phyloP scores from a whole-genome alignment of 2,329 filamentous ascomycete genomes.

The Diaporthe sp. region DNA sequence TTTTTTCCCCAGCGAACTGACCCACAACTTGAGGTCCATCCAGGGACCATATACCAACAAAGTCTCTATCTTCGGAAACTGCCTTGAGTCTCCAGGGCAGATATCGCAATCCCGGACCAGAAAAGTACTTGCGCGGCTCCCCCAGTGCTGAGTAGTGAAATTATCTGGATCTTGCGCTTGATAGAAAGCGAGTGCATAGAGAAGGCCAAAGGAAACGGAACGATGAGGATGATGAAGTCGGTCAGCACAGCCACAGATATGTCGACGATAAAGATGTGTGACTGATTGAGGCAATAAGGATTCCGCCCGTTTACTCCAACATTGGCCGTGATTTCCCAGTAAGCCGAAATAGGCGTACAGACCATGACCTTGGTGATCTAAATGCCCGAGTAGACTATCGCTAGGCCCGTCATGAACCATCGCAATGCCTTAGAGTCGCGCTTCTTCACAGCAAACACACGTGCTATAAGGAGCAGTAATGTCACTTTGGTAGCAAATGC shows the following conservation, averaged over 20 bases:
- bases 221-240: conserved; percentile 46
- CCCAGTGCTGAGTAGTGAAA: conserved; percentile 44
- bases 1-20: no score
- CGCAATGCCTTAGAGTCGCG: conserved; percentile 35
- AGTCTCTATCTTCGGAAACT: not conserved
- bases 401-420: conserved; percentile 35
- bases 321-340: conserved; percentile 38
- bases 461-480: conserved; percentile 40
- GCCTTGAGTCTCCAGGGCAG: not conserved
- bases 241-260: conserved; percentile 45
- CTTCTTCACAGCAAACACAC: conserved; percentile 39
- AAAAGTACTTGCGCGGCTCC: conserved; percentile 38
- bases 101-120: not conserved
- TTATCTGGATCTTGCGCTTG: conserved; percentile 47
- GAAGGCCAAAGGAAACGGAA: conserved; percentile 47
- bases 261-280: conserved; percentile 47
- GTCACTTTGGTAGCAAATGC: conserved; percentile 40
- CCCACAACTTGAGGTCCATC: no score
- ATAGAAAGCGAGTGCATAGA: conserved; percentile 40
- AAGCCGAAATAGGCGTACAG: conserved; percentile 38
- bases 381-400: conserved; percentile 34
- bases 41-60: no score
- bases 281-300: conserved; percentile 44
- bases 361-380: conserved; percentile 34
- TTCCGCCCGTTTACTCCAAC: conserved; percentile 25